phyloP scores from a whole-genome alignment of 2,329 filamentous ascomycete genomes.

The Ophiostoma novo-ulmi region DNA sequence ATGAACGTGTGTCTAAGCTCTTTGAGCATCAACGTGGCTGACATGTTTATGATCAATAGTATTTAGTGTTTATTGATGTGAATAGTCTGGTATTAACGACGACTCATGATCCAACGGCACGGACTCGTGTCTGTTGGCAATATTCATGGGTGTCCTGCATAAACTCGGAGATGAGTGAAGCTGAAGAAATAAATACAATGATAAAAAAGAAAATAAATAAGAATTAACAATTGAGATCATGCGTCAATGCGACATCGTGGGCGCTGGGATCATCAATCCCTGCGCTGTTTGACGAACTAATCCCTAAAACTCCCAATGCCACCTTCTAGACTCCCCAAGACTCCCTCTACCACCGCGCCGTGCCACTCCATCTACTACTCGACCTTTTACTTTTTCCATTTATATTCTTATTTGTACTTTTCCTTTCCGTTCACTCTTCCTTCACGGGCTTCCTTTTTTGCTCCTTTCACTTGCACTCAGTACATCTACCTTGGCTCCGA shows the following conservation, averaged over 20 bases:
- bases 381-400: neutral
- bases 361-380: neutral
- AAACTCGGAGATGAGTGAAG: neutral
- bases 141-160: neutral
- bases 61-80: neutral
- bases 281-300: no score
- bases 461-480: no score
- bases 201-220: neutral
- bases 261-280: neutral
- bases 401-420: constrained; percentile 1
- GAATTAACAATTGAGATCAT: neutral
- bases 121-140: neutral
- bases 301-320: neutral
- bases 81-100: neutral
- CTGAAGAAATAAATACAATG: neutral
- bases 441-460: neutral
- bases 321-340: neutral
- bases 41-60: neutral
- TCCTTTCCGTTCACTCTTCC: neutral
- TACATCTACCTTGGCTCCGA: neutral
- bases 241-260: neutral
- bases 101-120: neutral
- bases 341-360: neutral
- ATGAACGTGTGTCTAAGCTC: neutral
- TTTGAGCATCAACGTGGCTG: neutral